phyloP scores from a whole-genome alignment of 108 stramenopile species.

The Nitzschia sp. region DNA sequence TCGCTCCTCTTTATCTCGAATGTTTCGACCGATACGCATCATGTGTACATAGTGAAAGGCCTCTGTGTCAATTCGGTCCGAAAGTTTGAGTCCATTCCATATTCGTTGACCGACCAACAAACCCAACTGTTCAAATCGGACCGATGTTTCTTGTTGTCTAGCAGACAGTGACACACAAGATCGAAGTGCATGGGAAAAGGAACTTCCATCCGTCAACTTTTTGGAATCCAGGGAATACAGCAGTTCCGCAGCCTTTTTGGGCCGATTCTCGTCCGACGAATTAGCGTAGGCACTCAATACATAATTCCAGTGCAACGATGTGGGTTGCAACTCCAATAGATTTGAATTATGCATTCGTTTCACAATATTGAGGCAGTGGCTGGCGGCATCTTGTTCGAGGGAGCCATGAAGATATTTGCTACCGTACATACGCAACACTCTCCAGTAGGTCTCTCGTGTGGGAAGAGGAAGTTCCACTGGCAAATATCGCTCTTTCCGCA shows the following conservation, averaged over 20 bases:
- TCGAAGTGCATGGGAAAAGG: slow-evolving; percentile 35
- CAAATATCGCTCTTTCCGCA: not conserved
- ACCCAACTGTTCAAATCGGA: slow-evolving; percentile 12
- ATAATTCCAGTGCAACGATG: slow-evolving; percentile 35
- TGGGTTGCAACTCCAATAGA: slow-evolving; percentile 10
- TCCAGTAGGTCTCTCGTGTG: slow-evolving; percentile 28
- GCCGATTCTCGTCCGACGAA: slow-evolving; percentile 10
- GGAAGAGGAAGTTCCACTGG: slow-evolving; percentile 22
- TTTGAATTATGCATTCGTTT: slow-evolving; percentile 18
- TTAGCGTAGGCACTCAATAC: slow-evolving; percentile 30
- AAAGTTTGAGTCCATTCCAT: slow-evolving; percentile 26
- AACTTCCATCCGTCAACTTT: slow-evolving; percentile 26
- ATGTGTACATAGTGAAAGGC: slow-evolving; percentile 34
- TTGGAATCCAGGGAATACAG: slow-evolving; percentile 23
- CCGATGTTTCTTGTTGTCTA: slow-evolving; percentile 6
- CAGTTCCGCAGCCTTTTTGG: slow-evolving; percentile 24
- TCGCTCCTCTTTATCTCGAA: not conserved
- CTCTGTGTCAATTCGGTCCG: slow-evolving; percentile 2
- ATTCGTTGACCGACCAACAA: slow-evolving; percentile 24
- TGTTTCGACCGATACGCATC: slow-evolving; percentile 19
- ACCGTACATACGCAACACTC: slow-evolving; percentile 19
- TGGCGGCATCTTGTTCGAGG: not conserved
- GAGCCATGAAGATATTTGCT: slow-evolving; percentile 22
- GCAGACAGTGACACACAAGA: slow-evolving; percentile 12
- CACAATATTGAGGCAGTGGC: slow-evolving; percentile 16